Evolutionary conservation across 805 yeast species (phyloP), one percentile per base, ranked within the genome.

Genomic region (Jamesozyma jinghongensis): DNA sequence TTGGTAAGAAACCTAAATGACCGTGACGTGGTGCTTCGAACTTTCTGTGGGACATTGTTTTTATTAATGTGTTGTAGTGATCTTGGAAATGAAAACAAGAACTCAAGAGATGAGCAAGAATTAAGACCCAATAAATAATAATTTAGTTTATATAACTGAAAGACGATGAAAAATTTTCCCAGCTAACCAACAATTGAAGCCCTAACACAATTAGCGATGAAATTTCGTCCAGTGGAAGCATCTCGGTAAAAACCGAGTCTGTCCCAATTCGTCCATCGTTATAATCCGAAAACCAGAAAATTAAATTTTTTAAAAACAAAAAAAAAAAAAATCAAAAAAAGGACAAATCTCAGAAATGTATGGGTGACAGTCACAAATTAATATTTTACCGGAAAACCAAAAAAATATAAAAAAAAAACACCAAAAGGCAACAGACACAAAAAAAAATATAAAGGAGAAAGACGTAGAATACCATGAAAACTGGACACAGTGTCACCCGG

Each of bases 1-100:
- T 87, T 83, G 99, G 98, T 65, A 83, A 79, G 95, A 87, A 92
- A 69, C 97, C 98, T 71, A 92, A 79, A 73, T 95, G 90, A 75
- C 99, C 99, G 88, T 92, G 97, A 80, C 99, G 87, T 80, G 99
- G 99, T 65, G 92, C 94, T 85, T 92, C 97, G 92, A 69, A 92
- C 83, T 92, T 92, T 84, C 99, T 86, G 92, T 92, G 99, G 72
- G 98, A 92, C 99, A 92, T 92, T 51, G 52, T 43, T 35, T 33
- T 26, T 41, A 33, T 20, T 29, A 13, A 17, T 34, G 40, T 39
- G 42, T 38, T 44, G 45, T 45, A 40, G 41, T 38, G 36, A 29
- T 36, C 20, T 18, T 19, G 13, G 13, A 20, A 32, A n/a, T 13
- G 3, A 19, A 19, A 19, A 32, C n/a, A 19, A 19, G 4, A 20